These are phyloP conservation scores for Lactifluus echinatus DNA, from an alignment of 768 basidiomycete genomes.

Conservation along the genomic window DNA sequence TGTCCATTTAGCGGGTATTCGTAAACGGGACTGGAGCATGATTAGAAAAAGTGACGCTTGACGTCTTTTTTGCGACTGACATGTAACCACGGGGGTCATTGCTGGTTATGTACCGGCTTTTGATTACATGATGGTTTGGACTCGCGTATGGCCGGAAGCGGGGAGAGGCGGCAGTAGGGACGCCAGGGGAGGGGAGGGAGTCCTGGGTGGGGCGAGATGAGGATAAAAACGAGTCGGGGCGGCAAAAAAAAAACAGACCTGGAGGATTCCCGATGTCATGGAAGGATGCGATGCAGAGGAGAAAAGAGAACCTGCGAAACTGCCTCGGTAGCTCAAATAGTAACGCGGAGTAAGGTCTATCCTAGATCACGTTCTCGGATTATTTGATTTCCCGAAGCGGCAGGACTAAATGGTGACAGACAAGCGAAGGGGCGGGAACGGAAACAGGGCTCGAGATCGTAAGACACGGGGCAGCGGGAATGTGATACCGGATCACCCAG, in stretches of 20 bases:
- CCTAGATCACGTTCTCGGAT: conserved; percentile 16
- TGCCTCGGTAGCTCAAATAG: conserved; percentile 14
- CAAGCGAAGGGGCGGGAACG: conserved; percentile 2
- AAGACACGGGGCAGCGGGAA: conserved; percentile 6
- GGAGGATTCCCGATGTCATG: conserved; percentile 28
- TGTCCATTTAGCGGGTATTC: conserved; percentile 85
- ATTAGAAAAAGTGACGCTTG: conserved; percentile 4
- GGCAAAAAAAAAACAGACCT: conserved; percentile 22
- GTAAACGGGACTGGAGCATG: conserved; percentile 56
- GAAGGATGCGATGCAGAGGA: conserved; percentile 16
- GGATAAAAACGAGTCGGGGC: background rate
- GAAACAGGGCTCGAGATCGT: conserved; percentile 11
- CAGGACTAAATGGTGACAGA: conserved; percentile 1
- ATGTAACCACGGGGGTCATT: conserved; percentile 87
- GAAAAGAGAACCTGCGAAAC: conserved; percentile 21
- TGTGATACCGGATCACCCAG: conserved; percentile 10
- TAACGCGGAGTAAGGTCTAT: conserved; percentile 13
- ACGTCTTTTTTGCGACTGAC: conserved; percentile 34
- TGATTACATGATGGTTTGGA: conserved; percentile 71
- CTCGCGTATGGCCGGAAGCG: conserved; percentile 64
- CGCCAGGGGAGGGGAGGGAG: conserved; percentile 27
- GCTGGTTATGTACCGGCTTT: conserved; percentile 82
- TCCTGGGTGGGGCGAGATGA: conserved; percentile 23
- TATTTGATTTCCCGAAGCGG: conserved; percentile 21
- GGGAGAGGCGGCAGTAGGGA: conserved; percentile 21